Evolutionary conservation across 306 rosid species (phyloP), one percentile per base, ranked within the genome.

Genomic region (Cicer chorassanicum): DNA sequence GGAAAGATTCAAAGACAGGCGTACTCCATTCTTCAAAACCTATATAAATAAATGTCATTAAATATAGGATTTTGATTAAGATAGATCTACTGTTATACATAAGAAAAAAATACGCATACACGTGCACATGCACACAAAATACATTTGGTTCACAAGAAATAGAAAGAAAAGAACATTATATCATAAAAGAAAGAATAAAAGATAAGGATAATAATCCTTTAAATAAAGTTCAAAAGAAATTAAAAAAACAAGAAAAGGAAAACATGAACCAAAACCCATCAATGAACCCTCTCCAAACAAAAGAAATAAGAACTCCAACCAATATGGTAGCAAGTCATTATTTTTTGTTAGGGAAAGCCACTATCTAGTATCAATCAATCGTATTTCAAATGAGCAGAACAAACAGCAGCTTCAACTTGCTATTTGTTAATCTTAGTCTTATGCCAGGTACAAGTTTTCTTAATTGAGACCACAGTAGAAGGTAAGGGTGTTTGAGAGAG

Each of bases 21-120:
- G 88, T 65, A 91, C 91, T 79, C 83, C 94, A 67, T 84, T 79
- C 81, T 89, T 91, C 80, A 74, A 66, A 79, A 88, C 90, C 98
- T 89, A 4, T 29, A 29, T 29, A 84, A 44, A 69, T 8, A 74
- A 73, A 66, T 42, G 51, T 70, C 38, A 74, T 9, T 59, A 63
- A 73, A 62, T n/a, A 62, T 29, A 24, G 18, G 42, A 65, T 11
- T 55, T 44, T 49, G 38, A 57, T 61, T 34, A 72, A 65, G 62
- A 51, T 67, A 68, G 44, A 21, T 24, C 15, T 39, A 66, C 11
- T 42, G 24, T 19, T 43, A 66, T 29, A 46, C 24, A 71, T 77
- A n/a, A 36, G 44, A 38, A 1, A 11, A 48, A 19, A 34, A 19
- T 0, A 15, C n/a, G 49, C 14, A 29, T 29, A 29, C 36, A 29